These are phyloP conservation scores for Noccaea caerulescens DNA, from an alignment of 345 rosid species.

Conservation along the genomic window DNA sequence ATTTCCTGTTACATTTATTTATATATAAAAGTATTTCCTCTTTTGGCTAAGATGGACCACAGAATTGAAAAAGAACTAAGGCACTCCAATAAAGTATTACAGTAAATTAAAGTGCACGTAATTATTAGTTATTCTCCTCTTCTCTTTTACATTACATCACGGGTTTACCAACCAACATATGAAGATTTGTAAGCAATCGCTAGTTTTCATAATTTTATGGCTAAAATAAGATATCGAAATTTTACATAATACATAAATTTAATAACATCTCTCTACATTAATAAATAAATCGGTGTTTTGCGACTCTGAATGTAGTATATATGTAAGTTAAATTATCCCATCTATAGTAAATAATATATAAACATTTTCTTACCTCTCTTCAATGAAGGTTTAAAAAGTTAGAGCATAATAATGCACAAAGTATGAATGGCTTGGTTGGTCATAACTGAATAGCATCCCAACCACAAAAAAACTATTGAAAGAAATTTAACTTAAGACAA, in stretches of 20 bases:
- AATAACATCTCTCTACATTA: not conserved
- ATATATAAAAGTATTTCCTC: constrained; percentile 43
- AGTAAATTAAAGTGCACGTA: constrained; percentile 44
- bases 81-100: constrained; percentile 44
- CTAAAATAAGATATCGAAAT: not conserved
- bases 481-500: not conserved
- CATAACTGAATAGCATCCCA: constrained; percentile 36
- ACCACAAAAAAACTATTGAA: constrained; percentile 31
- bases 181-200: constrained; percentile 12
- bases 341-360: not conserved
- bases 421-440: constrained; percentile 24
- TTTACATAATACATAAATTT: no score
- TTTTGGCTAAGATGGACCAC: constrained; percentile 43
- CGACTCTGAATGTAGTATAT: not conserved
- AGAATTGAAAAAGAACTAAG: constrained; percentile 27
- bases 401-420: constrained; percentile 9
- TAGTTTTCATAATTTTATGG: not conserved
- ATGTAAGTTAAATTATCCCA: not conserved
- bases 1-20: not conserved
- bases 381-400: not conserved
- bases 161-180: constrained; percentile 14
- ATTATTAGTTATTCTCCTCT: constrained; percentile 25
- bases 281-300: not conserved
- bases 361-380: constrained; percentile 5
- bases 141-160: constrained; percentile 24